Evolutionary conservation across 495 filamentous ascomycete species (phyloP), one percentile per base, ranked within the genome.

Genomic region (Lasiosphaeria hispida): DNA sequence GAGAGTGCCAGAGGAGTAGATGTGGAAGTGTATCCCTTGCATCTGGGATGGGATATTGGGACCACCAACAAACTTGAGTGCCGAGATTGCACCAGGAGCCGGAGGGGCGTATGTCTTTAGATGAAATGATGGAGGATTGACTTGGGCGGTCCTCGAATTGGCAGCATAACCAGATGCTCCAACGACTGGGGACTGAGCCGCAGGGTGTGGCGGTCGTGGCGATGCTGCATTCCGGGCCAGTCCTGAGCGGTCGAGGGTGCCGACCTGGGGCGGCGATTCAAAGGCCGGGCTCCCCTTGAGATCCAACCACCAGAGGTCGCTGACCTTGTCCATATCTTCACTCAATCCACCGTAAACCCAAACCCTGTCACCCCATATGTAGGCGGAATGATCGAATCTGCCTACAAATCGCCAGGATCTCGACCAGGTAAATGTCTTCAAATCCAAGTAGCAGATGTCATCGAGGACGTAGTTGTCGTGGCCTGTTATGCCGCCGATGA

Each of bases 341-440:
- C 88, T 90, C 50, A 97, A 76, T 18, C 94, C 94, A 37, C 94
- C 94, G 73, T 93, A 97, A n/a, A 97, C 92, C 93, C 93, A 98
- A 33, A 98, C 85, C 35, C 90, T 84, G 39, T 89, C 91, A 52
- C 86, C 74, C 78, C 91, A 96, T 42, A 96, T 83, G 82, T 90
- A 96, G 19, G 89, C 90, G 4, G 90, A 87, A 68, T 98, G 95
- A 62, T 98, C 94, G 66, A 95, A 98, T 10, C 94, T 83, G 23
- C 89, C 83, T 14, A 95, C 91, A 70, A 97, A 97, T 52, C 86
- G 88, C 94, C 94, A 98, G 37, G 90, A 88, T 48, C 90, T 84
- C 50, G 94, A 97, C 94, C 94, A 98, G 4, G 93, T 96, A 83
- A 90, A 96, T 9, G 94, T 97, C 78, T 95, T 96, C 53, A 98